Evolutionary conservation across 1,139 yeast species (phyloP).

Genomic region (Saccharomyces pastorianus): DNA sequence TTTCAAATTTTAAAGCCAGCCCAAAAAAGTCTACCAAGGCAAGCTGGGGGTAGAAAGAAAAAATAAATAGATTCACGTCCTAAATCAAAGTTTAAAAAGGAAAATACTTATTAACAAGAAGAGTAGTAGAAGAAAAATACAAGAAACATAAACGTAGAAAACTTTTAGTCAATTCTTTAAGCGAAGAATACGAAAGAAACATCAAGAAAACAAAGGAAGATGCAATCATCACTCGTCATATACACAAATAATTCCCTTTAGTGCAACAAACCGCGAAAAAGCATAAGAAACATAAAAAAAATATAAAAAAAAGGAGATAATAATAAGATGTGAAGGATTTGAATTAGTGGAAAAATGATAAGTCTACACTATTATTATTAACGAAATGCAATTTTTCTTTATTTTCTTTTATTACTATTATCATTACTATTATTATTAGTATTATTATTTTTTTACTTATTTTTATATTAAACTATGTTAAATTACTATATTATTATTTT

Average conservation of each 20-base stretch:
- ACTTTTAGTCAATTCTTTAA: background rate
- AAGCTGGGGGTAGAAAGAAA: slow-evolving; percentile 30
- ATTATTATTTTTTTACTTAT: background rate
- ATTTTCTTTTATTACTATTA: background rate
- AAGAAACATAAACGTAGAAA: background rate
- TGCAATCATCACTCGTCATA: background rate
- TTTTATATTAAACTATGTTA: background rate
- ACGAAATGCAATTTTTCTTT: background rate
- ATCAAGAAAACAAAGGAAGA: background rate
- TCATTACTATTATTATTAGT: background rate
- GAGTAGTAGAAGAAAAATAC: background rate
- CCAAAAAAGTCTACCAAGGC: slow-evolving; percentile 50
- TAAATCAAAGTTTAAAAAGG: background rate
- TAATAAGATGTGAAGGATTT: background rate
- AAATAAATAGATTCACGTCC: slow-evolving; percentile 9
- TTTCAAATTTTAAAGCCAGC: slow-evolving; percentile 98
- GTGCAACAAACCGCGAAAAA: background rate
- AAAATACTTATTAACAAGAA: background rate
- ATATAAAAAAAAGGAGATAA: background rate
- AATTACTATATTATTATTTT: background rate
- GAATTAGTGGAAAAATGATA: background rate
- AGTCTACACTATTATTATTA: background rate
- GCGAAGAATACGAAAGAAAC: background rate
- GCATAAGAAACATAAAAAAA: background rate
- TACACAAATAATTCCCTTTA: background rate